A percentile compares a stretch with the other conserved stretches of the same genome.
phyloP scores from a whole-genome alignment of 495 filamentous ascomycete genomes.

The Penicillium samsonianum region DNA sequence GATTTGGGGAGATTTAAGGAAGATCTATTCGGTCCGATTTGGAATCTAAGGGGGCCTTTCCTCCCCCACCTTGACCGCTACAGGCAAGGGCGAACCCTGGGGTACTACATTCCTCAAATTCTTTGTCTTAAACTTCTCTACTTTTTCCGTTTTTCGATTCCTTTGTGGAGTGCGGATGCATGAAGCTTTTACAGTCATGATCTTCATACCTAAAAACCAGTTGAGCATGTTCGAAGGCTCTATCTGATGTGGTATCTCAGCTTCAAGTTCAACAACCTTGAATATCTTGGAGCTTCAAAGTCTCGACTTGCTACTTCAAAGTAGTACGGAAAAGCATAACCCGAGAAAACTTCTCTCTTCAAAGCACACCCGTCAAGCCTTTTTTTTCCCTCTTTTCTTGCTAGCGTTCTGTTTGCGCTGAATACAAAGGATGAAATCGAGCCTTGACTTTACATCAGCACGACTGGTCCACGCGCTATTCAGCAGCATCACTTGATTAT shows the following conservation, averaged over 20 bases:
- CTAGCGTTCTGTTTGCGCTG: neutral
- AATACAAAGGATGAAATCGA: conserved; percentile 4
- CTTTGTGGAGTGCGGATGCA: neutral
- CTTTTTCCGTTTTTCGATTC: neutral
- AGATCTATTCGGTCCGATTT: neutral
- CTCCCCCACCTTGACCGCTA: neutral
- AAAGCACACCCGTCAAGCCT: neutral
- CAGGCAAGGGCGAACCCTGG: conserved; percentile 7
- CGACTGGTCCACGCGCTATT: neutral
- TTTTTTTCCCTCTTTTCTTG: neutral
- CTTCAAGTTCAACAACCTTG: neutral
- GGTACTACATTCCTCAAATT: neutral
- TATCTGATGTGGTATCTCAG: neutral
- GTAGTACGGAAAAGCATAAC: neutral
- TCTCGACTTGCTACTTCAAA: neutral
- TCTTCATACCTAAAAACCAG: neutral
- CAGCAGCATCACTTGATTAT: neutral
- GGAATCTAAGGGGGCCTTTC: conserved; percentile 1
- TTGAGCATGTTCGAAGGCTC: neutral
- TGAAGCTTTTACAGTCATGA: neutral
- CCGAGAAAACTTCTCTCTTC: neutral
- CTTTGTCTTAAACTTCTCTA: conserved; percentile 2
- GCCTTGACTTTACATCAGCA: neutral
- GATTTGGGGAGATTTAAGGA: neutral
- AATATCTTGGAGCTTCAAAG: neutral